Percentiles rank a stretch among this genome's conserved stretches.
Evolutionary conservation across 805 yeast genomes (phyloP).

Genomic region (Isabelozyma rhagii): DNA sequence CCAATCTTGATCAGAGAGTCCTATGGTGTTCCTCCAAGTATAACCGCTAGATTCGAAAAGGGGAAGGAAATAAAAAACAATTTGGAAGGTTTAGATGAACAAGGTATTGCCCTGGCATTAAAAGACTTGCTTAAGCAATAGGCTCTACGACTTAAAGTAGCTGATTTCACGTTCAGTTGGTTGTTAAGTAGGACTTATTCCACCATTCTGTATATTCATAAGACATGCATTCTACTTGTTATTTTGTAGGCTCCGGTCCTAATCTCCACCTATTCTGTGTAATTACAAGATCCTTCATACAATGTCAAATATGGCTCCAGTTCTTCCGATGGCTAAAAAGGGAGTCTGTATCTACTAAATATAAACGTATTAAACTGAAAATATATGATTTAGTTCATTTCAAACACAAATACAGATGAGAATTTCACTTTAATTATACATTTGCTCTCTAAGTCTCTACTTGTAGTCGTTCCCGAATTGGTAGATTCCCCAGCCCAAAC

Average conservation of each 20-base stretch:
- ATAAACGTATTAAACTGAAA: too few relatives aligned
- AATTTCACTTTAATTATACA: too few relatives aligned
- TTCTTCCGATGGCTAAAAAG: too few relatives aligned
- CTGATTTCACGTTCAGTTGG: neutral
- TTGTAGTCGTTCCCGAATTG: conserved; percentile 35
- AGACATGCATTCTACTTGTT: neutral
- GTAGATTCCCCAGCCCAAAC: conserved; percentile 73
- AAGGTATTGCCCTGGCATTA: conserved; percentile 41
- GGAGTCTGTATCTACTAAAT: too few relatives aligned
- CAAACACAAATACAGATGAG: too few relatives aligned
- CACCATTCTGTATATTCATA: neutral
- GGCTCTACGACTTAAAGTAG: neutral
- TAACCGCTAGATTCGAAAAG: conserved; percentile 68
- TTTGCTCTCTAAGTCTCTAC: neutral
- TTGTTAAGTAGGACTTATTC: neutral
- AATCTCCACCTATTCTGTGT: neutral
- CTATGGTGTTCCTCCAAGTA: conserved; percentile 65
- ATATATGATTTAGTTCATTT: too few relatives aligned
- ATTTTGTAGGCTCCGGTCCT: neutral
- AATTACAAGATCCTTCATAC: neutral
- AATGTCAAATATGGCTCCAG: too few relatives aligned
- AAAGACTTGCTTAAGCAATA: conserved; percentile 32
- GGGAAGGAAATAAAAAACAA: conserved; percentile 49
- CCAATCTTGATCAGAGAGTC: conserved; percentile 82
- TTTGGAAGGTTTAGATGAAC: conserved; percentile 47